Conservation (phyloP, 345 rosid genomes). For the Limnanthes douglasii region DNA sequence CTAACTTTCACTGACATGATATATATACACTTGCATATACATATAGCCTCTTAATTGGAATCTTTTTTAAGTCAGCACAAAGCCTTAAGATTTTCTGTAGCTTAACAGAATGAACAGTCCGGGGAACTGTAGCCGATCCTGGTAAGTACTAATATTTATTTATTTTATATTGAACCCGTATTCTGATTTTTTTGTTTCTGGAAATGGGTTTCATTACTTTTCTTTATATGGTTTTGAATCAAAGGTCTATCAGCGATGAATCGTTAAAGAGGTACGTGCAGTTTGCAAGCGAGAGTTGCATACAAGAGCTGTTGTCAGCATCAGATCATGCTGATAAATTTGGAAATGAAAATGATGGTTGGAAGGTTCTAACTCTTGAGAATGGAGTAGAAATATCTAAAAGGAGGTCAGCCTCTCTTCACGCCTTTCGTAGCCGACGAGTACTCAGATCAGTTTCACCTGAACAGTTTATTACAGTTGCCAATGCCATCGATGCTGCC, state of each 20-base stretch:
- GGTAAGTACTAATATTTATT: too few relatives aligned
- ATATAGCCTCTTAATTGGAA: too few relatives aligned
- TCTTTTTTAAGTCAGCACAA: slow-evolving; percentile 2
- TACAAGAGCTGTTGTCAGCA: slow-evolving; percentile 60
- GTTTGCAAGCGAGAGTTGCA: slow-evolving; percentile 69
- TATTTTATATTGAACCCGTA: too few relatives aligned
- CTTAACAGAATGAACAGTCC: slow-evolving; percentile 24
- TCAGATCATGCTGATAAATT: slow-evolving; percentile 39
- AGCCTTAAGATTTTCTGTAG: background rate
- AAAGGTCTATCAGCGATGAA: slow-evolving; percentile 70
- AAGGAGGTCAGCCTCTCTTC: slow-evolving; percentile 43
- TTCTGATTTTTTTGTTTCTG: too few relatives aligned
- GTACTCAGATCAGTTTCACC: slow-evolving; percentile 55
- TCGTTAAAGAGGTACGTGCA: slow-evolving; percentile 61
- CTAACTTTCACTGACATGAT: too few relatives aligned
- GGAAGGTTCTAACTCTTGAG: slow-evolving; percentile 38
- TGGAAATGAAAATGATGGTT: slow-evolving; percentile 40
- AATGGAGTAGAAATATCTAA: slow-evolving; percentile 60
- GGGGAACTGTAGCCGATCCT: slow-evolving; percentile 22
- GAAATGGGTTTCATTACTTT: too few relatives aligned
- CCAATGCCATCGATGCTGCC: slow-evolving; percentile 71
- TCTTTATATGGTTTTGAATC: too few relatives aligned
- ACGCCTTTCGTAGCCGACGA: slow-evolving; percentile 60
- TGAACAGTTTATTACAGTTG: slow-evolving; percentile 54
- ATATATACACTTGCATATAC: too few relatives aligned